These are phyloP conservation scores for Trichoderma polysporum DNA, from an alignment of 2,329 filamentous ascomycete genomes.

Conservation along the genomic window DNA sequence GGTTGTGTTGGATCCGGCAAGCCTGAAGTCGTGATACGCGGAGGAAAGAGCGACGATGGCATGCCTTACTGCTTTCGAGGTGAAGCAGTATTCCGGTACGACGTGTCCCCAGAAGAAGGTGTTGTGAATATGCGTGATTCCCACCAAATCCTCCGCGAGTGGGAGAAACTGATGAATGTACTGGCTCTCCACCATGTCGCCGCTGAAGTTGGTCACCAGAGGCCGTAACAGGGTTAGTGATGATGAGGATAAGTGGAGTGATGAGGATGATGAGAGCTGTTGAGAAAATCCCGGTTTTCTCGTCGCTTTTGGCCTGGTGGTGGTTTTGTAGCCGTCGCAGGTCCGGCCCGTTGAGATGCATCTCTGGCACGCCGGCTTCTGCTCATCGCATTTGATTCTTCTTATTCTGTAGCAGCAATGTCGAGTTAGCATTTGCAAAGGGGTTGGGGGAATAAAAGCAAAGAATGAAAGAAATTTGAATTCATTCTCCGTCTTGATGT, in stretches of 20 bases:
- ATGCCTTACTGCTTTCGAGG: slow-evolving; percentile 34
- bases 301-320: slow-evolving; percentile 11
- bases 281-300: slow-evolving; percentile 12
- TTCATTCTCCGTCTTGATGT: neutral
- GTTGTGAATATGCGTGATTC: slow-evolving; percentile 31
- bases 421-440: neutral
- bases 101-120: slow-evolving; percentile 34
- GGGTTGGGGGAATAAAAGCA: neutral
- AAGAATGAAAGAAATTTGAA: neutral
- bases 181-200: slow-evolving; percentile 35
- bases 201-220: slow-evolving; percentile 38
- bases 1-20: slow-evolving; percentile 12
- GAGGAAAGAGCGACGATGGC: slow-evolving; percentile 37
- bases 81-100: slow-evolving; percentile 32
- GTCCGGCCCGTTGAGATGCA: slow-evolving; percentile 37
- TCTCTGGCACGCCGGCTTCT: slow-evolving; percentile 35
- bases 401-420: slow-evolving; percentile 30
- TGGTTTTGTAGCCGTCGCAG: slow-evolving; percentile 38
- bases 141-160: slow-evolving; percentile 32
- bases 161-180: slow-evolving; percentile 39
- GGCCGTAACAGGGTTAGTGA: slow-evolving; percentile 29
- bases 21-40: slow-evolving; percentile 31
- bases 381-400: slow-evolving; percentile 39
- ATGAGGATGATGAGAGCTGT: slow-evolving; percentile 16
- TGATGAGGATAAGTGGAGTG: neutral